phyloP scores from a whole-genome alignment of 2,329 filamentous ascomycete genomes.

The Beauveria australis region DNA sequence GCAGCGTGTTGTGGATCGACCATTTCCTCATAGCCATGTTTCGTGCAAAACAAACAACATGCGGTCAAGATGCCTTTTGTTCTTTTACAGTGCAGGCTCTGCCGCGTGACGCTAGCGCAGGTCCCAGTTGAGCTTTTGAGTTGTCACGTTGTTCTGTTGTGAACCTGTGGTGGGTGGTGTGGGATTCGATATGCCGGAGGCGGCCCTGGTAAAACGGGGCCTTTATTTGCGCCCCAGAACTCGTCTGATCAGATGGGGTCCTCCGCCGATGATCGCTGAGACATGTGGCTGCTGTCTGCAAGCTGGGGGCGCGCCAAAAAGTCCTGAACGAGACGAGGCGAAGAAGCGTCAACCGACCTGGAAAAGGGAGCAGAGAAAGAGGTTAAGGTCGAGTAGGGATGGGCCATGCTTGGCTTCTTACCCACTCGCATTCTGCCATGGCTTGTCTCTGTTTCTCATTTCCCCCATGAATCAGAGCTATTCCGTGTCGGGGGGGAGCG shows the following conservation, averaged over 20 bases:
- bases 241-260: not conserved
- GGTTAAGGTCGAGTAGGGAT: not conserved
- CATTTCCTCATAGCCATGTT: not conserved
- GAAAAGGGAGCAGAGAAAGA: not conserved
- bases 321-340: not conserved
- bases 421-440: conserved; percentile 1
- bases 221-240: conserved; percentile 5
- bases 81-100: not conserved
- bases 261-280: conserved; percentile 1
- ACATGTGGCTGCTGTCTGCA: not conserved
- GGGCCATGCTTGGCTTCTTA: not conserved
- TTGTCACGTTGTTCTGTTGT: too few relatives aligned
- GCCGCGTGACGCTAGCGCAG: conserved; percentile 7
- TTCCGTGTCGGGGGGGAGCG: not conserved
- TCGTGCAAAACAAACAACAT: not conserved
- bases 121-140: conserved; percentile 1
- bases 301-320: not conserved
- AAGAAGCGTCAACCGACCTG: not conserved
- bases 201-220: not conserved
- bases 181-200: conserved; percentile 5
- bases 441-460: conserved; percentile 12
- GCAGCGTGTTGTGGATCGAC: not conserved
- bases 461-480: conserved; percentile 12
- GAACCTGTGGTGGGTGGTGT: not conserved
- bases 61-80: not conserved